These are phyloP conservation scores for Cystobasidium sp. DNA, from an alignment of 1,284 basidiomycete species.

Conservation along the genomic window DNA sequence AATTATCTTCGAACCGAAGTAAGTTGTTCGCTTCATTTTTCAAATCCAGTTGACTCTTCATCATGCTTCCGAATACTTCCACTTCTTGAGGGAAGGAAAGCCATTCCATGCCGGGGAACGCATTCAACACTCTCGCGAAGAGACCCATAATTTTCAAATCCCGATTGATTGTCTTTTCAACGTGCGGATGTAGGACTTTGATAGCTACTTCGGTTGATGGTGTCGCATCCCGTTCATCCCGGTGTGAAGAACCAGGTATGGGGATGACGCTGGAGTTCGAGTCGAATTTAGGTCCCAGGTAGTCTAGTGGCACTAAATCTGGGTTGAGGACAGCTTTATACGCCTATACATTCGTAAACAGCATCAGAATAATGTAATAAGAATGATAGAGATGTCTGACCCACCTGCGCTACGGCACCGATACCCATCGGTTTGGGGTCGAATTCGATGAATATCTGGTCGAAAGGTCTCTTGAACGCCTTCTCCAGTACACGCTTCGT, in stretches of 20 bases:
- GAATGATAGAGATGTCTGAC: constrained; percentile 45
- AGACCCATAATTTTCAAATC: constrained; percentile 94
- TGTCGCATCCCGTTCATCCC: constrained; percentile 59
- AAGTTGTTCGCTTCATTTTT: constrained; percentile 89
- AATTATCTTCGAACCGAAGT: constrained; percentile 82
- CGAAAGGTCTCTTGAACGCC: constrained; percentile 75
- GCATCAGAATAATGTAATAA: neutral
- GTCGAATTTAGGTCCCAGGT: constrained; percentile 55
- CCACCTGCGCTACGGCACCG: constrained; percentile 95
- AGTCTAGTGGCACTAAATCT: constrained; percentile 72
- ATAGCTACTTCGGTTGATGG: constrained; percentile 87
- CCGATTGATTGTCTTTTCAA: constrained; percentile 76
- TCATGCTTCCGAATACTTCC: constrained; percentile 92
- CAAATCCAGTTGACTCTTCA: constrained; percentile 92
- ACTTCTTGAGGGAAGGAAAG: constrained; percentile 95
- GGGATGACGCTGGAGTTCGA: constrained; percentile 63
- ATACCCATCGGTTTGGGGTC: constrained; percentile 85
- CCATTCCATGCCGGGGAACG: constrained; percentile 94
- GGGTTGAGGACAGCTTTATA: constrained; percentile 83
- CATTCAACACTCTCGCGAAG: constrained; percentile 79
- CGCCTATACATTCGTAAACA: constrained; percentile 62
- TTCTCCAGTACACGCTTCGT: constrained; percentile 82
- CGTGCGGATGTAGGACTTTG: constrained; percentile 91
- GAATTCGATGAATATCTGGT: constrained; percentile 91
- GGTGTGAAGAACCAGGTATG: constrained; percentile 61